These are phyloP conservation scores for Acacia melanoxylon DNA, from an alignment of 306 rosid genomes.

Conservation along the genomic window DNA sequence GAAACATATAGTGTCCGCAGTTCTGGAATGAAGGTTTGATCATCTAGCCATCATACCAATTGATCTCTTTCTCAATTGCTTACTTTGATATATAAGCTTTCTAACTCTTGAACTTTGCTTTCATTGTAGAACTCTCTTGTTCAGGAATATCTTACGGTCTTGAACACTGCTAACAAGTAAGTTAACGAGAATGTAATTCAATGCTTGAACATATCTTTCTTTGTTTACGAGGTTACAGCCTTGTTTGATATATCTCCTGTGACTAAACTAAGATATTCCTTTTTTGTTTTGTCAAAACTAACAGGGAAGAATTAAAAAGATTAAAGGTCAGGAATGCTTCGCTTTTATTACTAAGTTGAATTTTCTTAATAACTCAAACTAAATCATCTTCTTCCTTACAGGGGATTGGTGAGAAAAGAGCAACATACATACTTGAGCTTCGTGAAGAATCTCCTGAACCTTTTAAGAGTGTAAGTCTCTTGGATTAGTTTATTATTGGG, in stretches of 20 bases:
- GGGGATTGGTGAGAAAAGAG: slow-evolving; percentile 98
- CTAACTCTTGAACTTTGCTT: slow-evolving; percentile 6
- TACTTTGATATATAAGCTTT: not conserved
- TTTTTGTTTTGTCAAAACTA: not conserved
- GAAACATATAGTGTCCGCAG: slow-evolving; percentile 46
- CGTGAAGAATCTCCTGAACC: slow-evolving; percentile 80
- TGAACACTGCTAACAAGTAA: slow-evolving; percentile 86
- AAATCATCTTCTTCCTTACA: slow-evolving; percentile 14
- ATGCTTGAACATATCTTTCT: not conserved
- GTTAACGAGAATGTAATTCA: slow-evolving; percentile 10
- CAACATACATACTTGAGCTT: slow-evolving; percentile 62
- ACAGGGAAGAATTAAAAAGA: slow-evolving; percentile 75
- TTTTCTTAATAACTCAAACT: slow-evolving; percentile 3
- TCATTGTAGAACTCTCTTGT: slow-evolving; percentile 61
- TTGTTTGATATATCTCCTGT: not conserved
- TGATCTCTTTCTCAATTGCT: not conserved
- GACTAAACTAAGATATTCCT: slow-evolving; percentile 25
- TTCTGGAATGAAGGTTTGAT: slow-evolving; percentile 74
- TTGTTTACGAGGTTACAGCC: not conserved
- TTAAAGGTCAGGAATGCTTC: slow-evolving; percentile 52
- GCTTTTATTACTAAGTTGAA: not conserved
- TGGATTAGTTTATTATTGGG: not conserved
- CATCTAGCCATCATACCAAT: not conserved
- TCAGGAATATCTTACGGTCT: slow-evolving; percentile 56
- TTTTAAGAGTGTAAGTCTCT: slow-evolving; percentile 70